These are phyloP conservation scores for Coccomyxa sp. DNA, from an alignment of 139 green algal genomes.

Conservation along the genomic window DNA sequence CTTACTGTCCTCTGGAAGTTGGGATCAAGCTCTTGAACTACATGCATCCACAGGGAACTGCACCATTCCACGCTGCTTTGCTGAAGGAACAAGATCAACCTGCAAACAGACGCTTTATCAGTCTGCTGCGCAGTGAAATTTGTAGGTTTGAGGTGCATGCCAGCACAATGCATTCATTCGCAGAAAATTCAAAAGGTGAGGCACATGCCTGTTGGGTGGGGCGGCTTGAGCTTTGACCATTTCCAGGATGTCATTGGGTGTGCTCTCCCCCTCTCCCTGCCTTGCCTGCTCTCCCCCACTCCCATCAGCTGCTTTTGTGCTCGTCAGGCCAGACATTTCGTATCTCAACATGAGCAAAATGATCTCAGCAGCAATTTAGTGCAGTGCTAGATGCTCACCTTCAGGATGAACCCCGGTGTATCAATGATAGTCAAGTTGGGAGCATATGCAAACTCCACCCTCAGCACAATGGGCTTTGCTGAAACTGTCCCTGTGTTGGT, in stretches of 20 bases:
- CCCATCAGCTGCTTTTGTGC: no score
- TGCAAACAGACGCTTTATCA: slow-evolving; percentile 13
- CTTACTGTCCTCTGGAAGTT: slow-evolving; percentile 65
- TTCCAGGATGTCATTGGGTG: slow-evolving; percentile 82
- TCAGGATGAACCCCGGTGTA: slow-evolving; percentile 91
- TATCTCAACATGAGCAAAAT: no score
- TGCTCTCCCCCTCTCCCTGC: slow-evolving; percentile 76
- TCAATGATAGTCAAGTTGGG: slow-evolving; percentile 93
- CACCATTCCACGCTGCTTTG: slow-evolving; percentile 91
- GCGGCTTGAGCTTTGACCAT: slow-evolving; percentile 88
- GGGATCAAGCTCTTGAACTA: slow-evolving; percentile 89
- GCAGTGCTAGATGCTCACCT: slow-evolving; percentile 36
- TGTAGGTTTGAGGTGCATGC: not conserved
- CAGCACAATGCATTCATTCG: not conserved
- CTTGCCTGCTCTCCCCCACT: slow-evolving; percentile 41
- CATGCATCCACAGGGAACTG: slow-evolving; percentile 84
- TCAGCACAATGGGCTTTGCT: slow-evolving; percentile 38
- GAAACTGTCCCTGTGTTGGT: slow-evolving; percentile 8
- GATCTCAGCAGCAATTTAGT: not conserved
- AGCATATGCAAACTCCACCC: slow-evolving; percentile 60
- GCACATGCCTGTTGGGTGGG: slow-evolving; percentile 61
- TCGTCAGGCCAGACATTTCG: no score
- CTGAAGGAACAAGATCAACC: slow-evolving; percentile 94
- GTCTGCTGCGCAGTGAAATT: not conserved
- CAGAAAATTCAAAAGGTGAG: not conserved